Conservation (phyloP, 2,329 filamentous ascomycete species). For the Xylaria sp. region DNA sequence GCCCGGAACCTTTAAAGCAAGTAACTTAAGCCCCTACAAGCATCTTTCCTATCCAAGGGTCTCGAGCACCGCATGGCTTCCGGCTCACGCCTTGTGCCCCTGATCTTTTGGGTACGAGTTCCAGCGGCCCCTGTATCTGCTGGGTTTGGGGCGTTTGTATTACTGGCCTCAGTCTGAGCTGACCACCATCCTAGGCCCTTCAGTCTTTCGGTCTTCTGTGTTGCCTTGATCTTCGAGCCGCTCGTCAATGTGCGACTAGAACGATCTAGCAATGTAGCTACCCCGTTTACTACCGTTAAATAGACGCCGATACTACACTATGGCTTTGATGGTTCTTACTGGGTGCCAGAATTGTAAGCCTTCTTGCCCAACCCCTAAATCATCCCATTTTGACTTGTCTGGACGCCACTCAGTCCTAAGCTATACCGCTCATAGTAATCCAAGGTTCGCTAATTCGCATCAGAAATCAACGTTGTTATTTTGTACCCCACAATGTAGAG, state of each 20-base stretch:
- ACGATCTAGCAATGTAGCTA: background rate
- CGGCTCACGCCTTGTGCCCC: background rate
- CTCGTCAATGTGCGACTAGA: constrained; percentile 18
- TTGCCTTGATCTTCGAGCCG: constrained; percentile 4
- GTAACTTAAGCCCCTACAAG: background rate
- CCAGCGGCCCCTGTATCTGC: background rate
- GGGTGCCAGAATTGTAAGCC: background rate
- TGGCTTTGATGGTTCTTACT: constrained; percentile 18
- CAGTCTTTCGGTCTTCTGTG: background rate
- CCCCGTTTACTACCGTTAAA: constrained; percentile 17
- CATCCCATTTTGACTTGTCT: background rate
- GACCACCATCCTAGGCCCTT: constrained; percentile 17
- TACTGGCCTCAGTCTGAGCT: constrained; percentile 8
- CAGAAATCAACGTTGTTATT: background rate
- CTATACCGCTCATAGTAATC: constrained; percentile 1
- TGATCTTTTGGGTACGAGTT: background rate
- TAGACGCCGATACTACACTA: constrained; percentile 27
- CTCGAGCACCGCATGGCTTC: background rate
- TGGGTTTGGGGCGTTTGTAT: background rate
- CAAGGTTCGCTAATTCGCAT: background rate
- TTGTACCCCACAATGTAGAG: background rate
- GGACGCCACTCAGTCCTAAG: background rate
- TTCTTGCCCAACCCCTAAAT: constrained; percentile 8
- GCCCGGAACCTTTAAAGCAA: background rate
- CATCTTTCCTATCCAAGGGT: background rate